Evolutionary conservation across 106 monocot genomes (phyloP).

Genomic region (Cymbidium sinense): DNA sequence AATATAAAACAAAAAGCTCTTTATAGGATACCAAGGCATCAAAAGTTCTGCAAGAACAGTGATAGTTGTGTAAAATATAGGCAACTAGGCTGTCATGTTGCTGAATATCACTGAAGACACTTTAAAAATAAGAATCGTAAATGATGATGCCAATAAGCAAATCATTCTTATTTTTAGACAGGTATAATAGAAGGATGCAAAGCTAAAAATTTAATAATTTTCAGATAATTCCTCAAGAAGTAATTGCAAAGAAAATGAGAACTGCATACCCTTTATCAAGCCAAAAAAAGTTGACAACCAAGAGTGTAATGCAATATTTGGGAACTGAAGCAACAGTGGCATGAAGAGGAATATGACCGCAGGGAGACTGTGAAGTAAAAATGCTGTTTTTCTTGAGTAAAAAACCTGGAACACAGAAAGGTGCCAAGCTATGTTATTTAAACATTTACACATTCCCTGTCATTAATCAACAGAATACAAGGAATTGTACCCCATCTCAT

Average conservation of each 20-base stretch:
- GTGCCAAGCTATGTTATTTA: not conserved
- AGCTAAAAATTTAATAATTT: not conserved
- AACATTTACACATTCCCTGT: not conserved
- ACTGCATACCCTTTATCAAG: conserved; percentile 63
- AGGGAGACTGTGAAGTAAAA: conserved; percentile 70
- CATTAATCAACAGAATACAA: not conserved
- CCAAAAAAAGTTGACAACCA: conserved; percentile 34
- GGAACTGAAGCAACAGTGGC: conserved; percentile 56
- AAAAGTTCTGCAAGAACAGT: too few relatives aligned
- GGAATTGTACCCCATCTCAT: not conserved
- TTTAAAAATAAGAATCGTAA: not conserved
- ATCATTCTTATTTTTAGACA: not conserved
- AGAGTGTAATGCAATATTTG: conserved; percentile 25
- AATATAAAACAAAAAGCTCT: not conserved
- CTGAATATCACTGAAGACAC: not conserved
- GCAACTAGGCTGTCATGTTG: not conserved
- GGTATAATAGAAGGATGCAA: not conserved
- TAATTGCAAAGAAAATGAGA: not conserved
- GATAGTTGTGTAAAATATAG: not conserved
- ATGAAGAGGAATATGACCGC: conserved; percentile 53
- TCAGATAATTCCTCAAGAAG: not conserved
- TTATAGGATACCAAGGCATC: too few relatives aligned
- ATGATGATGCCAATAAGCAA: not conserved
- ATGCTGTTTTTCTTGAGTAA: conserved; percentile 59
- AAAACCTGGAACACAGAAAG: conserved; percentile 46